Conservation (phyloP, 768 basidiomycete genomes). For the Boletus rex-veris region DNA sequence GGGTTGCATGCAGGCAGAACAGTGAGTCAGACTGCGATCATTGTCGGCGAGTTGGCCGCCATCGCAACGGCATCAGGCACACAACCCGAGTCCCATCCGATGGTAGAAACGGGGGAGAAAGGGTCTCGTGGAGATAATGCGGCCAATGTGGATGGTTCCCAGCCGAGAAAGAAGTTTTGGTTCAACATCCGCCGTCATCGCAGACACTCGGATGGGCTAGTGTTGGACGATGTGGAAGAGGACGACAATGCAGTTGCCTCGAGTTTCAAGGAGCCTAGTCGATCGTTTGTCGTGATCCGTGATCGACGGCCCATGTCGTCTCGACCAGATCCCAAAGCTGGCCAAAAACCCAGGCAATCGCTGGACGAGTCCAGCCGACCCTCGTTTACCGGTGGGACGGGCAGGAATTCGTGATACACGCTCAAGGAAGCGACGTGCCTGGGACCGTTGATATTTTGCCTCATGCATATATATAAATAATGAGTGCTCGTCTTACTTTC, state of each 20-base stretch:
- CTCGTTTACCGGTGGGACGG: conserved; percentile 29
- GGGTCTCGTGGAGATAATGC: conserved; percentile 17
- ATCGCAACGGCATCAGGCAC: conserved; percentile 17
- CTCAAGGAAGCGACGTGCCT: neutral
- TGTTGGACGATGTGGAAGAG: conserved; percentile 26
- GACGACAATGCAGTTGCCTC: conserved; percentile 26
- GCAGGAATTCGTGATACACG: conserved; percentile 23
- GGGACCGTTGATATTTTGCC: conserved; percentile 13
- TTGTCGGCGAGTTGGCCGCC: conserved; percentile 55
- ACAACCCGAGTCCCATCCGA: conserved; percentile 18
- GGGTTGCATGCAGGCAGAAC: conserved; percentile 62
- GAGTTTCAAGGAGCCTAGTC: conserved; percentile 36
- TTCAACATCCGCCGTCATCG: conserved; percentile 59
- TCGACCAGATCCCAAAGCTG: conserved; percentile 20
- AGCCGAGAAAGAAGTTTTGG: conserved; percentile 68
- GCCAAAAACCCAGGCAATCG: conserved; percentile 27
- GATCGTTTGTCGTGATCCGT: conserved; percentile 72
- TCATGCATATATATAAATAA: conserved; percentile 13
- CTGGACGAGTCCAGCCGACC: conserved; percentile 28
- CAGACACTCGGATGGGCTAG: conserved; percentile 55
- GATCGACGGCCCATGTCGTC: conserved; percentile 43
- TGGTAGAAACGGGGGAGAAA: conserved; percentile 19
- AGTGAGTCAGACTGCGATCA: conserved; percentile 79
- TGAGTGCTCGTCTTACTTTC: neutral
- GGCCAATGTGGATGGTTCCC: conserved; percentile 40